Conservation (phyloP, 306 rosid genomes). For the Macrotyloma uniflorum region DNA sequence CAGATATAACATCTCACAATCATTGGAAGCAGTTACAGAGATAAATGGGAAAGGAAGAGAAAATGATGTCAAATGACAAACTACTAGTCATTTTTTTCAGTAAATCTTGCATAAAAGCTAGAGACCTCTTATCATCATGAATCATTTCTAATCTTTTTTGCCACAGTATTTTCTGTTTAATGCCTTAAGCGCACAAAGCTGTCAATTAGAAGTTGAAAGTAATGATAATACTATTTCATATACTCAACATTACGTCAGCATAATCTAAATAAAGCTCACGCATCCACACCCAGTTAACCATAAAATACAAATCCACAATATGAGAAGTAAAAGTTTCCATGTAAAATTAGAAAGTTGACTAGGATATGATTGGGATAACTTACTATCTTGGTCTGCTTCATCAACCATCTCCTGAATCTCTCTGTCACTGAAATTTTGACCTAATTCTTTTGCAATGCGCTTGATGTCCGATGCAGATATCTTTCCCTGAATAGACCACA, state of each 20-base stretch:
- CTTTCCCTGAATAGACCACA: slow-evolving; percentile 66
- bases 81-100: not conserved
- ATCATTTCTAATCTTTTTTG: not conserved
- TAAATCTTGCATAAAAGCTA: not conserved
- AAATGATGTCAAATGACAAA: not conserved
- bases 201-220: slow-evolving; percentile 17
- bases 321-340: slow-evolving; percentile 16
- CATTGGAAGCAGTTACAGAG: slow-evolving; percentile 11
- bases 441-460: slow-evolving; percentile 70
- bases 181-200: slow-evolving; percentile 1
- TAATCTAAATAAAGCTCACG: slow-evolving; percentile 25
- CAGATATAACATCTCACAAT: slow-evolving; percentile 4
- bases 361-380: slow-evolving; percentile 41
- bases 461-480: slow-evolving; percentile 81
- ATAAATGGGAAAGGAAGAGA: not conserved
- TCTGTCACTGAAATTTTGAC: slow-evolving; percentile 61
- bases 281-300: not conserved
- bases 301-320: not conserved
- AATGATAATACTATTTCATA: not conserved
- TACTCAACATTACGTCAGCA: not conserved
- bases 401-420: slow-evolving; percentile 79
- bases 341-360: slow-evolving; percentile 7
- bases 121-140: slow-evolving; percentile 4
- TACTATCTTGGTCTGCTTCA: slow-evolving; percentile 81
- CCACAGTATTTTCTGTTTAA: not conserved